phyloP scores from a whole-genome alignment of 768 basidiomycete species.

The Rhodosporidiobolus odoratus region DNA sequence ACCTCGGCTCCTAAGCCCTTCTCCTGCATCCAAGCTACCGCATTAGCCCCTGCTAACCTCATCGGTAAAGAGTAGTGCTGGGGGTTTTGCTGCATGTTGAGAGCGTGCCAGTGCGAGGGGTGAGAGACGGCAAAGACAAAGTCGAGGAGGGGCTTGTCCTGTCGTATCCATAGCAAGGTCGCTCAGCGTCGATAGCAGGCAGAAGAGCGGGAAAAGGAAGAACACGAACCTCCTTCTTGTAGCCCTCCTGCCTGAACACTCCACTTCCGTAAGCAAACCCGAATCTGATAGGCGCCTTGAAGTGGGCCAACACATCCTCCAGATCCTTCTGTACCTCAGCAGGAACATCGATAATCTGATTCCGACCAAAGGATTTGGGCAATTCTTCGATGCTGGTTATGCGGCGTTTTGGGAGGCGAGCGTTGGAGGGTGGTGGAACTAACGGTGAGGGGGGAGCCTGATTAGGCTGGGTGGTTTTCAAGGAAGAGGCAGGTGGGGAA shows the following conservation, averaged over 20 bases:
- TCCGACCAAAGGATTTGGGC: slow-evolving; percentile 30
- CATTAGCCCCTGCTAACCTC: slow-evolving; percentile 73
- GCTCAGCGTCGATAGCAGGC: not conserved
- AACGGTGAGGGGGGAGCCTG: slow-evolving; percentile 7
- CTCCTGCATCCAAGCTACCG: slow-evolving; percentile 70
- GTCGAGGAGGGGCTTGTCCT: slow-evolving; percentile 75
- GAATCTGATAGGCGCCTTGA: slow-evolving; percentile 88
- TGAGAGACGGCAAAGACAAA: slow-evolving; percentile 96
- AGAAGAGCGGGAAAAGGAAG: not conserved
- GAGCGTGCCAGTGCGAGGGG: slow-evolving; percentile 84
- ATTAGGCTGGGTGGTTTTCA: not conserved
- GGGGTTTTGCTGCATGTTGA: slow-evolving; percentile 88
- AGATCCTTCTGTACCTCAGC: slow-evolving; percentile 47
- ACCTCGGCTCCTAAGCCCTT: slow-evolving; percentile 61
- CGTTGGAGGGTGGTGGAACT: slow-evolving; percentile 11
- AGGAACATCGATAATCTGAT: slow-evolving; percentile 35
- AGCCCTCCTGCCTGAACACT: slow-evolving; percentile 87
- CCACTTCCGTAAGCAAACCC: slow-evolving; percentile 97
- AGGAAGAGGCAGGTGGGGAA: slow-evolving; percentile 9
- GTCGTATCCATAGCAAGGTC: not conserved
- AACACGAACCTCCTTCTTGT: slow-evolving; percentile 45
- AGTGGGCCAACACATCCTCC: slow-evolving; percentile 69
- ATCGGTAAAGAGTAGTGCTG: slow-evolving; percentile 84
- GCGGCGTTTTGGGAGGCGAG: not conserved
- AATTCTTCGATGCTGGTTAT: slow-evolving; percentile 34